Conservation (phyloP, 2,329 filamentous ascomycete genomes). For the Aspergillus nomiae region DNA sequence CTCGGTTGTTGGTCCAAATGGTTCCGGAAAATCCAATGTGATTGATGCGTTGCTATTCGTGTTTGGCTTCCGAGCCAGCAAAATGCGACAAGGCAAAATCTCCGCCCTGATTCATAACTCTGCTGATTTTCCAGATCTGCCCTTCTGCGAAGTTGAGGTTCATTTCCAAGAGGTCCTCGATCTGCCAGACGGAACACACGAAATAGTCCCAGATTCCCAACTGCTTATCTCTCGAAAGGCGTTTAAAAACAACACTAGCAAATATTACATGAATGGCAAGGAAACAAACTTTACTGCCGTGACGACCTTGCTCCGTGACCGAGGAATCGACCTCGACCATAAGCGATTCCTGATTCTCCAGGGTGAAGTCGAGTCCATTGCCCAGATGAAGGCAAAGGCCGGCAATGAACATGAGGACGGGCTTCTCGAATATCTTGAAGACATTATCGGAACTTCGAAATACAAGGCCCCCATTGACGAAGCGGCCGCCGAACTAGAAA, state of each 20-base stretch:
- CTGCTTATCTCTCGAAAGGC: conserved; percentile 87
- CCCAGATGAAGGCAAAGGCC: conserved; percentile 98
- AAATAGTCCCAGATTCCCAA: conserved; percentile 79
- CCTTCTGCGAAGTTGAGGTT: conserved; percentile 92
- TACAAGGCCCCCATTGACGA: conserved; percentile 98
- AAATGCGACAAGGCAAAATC: conserved; percentile 98
- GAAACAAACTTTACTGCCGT: conserved; percentile 91
- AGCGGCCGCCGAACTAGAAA: conserved; percentile 84
- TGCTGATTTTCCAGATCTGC: conserved; percentile 78
- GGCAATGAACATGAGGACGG: conserved; percentile 94
- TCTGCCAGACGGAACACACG: conserved; percentile 71
- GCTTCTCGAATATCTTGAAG: conserved; percentile 92
- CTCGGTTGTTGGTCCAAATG: conserved; percentile 95
- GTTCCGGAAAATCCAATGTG: conserved; percentile 97
- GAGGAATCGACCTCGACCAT: conserved; percentile 93
- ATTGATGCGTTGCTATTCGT: conserved; percentile 98
- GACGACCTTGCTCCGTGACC: conserved; percentile 80
- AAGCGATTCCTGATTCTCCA: conserved; percentile 97
- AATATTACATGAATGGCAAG: conserved; percentile 93
- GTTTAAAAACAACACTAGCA: conserved; percentile 98
- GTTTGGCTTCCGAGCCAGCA: conserved; percentile 98
- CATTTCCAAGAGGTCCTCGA: conserved; percentile 97
- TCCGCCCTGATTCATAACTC: conserved; percentile 98
- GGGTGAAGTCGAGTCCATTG: conserved; percentile 97
- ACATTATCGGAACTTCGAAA: conserved; percentile 98